Conservation (phyloP, 208 protist species). For the Trichomonas tenax region DNA sequence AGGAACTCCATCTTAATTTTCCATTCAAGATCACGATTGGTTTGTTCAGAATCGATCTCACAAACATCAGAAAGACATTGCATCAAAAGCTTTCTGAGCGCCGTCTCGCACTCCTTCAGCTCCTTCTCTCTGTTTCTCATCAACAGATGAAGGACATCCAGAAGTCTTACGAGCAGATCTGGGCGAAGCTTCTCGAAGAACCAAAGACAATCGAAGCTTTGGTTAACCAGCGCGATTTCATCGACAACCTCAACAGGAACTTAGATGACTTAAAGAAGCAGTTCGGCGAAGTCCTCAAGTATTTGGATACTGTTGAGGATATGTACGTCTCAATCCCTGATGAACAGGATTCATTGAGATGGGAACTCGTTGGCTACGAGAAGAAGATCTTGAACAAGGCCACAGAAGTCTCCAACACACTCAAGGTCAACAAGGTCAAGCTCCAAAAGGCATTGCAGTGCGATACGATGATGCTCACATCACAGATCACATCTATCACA, state of each 20-base stretch:
- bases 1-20: not conserved
- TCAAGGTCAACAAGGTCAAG: not conserved
- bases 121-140: not conserved
- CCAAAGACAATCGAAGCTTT: constrained; percentile 10
- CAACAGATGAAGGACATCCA: constrained; percentile 8
- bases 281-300: not conserved
- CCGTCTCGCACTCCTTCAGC: not conserved
- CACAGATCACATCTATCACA: not conserved
- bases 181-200: not conserved
- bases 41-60: not conserved
- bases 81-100: not conserved
- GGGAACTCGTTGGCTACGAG: not conserved
- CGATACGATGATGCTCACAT: not conserved
- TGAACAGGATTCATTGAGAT: not conserved
- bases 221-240: not conserved
- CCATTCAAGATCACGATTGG: not conserved
- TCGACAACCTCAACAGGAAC: not conserved
- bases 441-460: constrained; percentile 12
- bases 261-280: not conserved
- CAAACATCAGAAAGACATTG: not conserved
- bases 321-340: not conserved
- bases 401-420: not conserved
- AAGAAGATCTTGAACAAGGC: not conserved
- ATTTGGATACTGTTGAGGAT: constrained; percentile 8
- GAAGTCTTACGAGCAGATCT: not conserved